These are phyloP conservation scores for Anisodus acutangulus DNA, from an alignment of 257 asterid genomes.

Conservation along the genomic window DNA sequence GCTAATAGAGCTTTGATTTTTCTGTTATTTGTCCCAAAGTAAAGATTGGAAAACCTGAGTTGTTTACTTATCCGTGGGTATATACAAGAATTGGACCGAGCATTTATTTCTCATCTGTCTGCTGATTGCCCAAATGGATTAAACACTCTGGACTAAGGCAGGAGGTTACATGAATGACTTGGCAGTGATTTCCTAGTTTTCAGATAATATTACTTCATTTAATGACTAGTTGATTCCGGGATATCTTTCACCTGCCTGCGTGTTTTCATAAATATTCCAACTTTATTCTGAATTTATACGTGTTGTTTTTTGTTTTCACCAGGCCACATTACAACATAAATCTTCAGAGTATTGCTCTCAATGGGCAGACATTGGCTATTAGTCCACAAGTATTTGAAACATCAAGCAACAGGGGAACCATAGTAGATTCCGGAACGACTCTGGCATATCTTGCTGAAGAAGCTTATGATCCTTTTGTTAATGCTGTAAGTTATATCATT, in stretches of 20 bases:
- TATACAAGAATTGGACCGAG: not conserved
- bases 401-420: conserved; percentile 74
- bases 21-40: not conserved
- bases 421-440: conserved; percentile 96
- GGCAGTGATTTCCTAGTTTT: not conserved
- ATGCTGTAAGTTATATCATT: conserved; percentile 62
- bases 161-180: not conserved
- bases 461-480: conserved; percentile 80
- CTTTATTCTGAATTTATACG: not conserved
- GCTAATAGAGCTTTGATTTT: not conserved
- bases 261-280: not conserved
- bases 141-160: not conserved
- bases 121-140: not conserved
- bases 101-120: not conserved
- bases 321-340: conserved; percentile 95
- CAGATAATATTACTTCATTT: not conserved
- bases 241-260: not conserved
- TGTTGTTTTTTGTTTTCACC: conserved; percentile 19
- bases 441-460: conserved; percentile 90
- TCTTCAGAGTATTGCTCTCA: conserved; percentile 81
- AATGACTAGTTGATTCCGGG: not conserved
- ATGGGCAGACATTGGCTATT: conserved; percentile 79
- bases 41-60: not conserved
- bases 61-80: not conserved
- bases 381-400: conserved; percentile 76